phyloP scores from a whole-genome alignment of 192 early-diverging fungal genomes.

The Diversispora eburnea region DNA sequence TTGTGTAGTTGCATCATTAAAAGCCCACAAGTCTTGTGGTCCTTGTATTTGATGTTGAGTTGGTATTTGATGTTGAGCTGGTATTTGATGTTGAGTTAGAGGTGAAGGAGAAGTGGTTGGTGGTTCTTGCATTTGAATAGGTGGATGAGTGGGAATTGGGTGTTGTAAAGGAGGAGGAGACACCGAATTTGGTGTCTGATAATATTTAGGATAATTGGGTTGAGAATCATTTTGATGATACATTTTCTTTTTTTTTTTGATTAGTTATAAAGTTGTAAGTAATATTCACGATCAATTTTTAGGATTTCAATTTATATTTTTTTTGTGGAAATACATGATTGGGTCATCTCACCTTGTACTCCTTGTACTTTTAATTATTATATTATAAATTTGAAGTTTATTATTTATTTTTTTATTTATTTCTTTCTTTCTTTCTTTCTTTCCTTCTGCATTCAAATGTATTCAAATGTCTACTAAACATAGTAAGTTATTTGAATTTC shows the following conservation, averaged over 20 bases:
- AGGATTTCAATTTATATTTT: background rate
- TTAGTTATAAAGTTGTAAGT: background rate
- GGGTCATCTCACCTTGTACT: too few relatives aligned
- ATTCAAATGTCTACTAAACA: background rate
- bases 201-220: background rate
- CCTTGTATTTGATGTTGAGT: conserved; percentile 28
- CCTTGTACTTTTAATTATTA: too few relatives aligned
- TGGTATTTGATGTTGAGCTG: background rate
- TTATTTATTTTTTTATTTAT: too few relatives aligned
- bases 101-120: conserved; percentile 44
- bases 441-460: too few relatives aligned
- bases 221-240: background rate
- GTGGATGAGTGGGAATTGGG: conserved; percentile 58
- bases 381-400: too few relatives aligned
- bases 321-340: background rate
- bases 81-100: conserved; percentile 7
- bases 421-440: too few relatives aligned
- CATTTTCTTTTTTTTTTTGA: conserved; percentile 8
- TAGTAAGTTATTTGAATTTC: conserved; percentile 4
- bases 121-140: conserved; percentile 51
- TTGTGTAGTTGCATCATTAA: conserved; percentile 76
- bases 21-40: conserved; percentile 23
- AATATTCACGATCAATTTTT: background rate
- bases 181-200: conserved; percentile 24
- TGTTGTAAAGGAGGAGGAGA: conserved; percentile 61